These are phyloP conservation scores for Suillus weaverae DNA, from an alignment of 768 basidiomycete genomes.

Conservation along the genomic window DNA sequence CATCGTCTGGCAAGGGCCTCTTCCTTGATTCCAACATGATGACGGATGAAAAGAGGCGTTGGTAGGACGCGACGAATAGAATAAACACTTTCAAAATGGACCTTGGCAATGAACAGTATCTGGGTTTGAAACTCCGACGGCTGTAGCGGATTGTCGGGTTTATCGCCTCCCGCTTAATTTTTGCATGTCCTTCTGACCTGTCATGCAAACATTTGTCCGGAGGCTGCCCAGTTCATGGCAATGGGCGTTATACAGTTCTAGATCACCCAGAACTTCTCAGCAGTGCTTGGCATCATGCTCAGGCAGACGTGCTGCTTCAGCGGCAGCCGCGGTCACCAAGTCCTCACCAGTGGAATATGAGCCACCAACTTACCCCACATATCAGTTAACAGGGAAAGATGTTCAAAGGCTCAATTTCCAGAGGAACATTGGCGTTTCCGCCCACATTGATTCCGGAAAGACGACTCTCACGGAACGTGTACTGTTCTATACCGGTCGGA, in stretches of 20 bases:
- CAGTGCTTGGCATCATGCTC: conserved; percentile 3
- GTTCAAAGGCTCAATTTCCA: conserved; percentile 65
- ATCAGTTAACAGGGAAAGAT: conserved; percentile 66
- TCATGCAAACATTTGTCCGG: conserved; percentile 30
- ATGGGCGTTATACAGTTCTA: conserved; percentile 20
- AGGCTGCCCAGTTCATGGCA: conserved; percentile 28
- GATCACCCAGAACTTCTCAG: conserved; percentile 1
- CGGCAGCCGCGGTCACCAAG: conserved; percentile 41
- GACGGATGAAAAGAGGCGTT: conserved; percentile 17
- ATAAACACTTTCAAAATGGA: conserved; percentile 16
- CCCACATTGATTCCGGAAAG: conserved; percentile 96
- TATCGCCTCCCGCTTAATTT: not conserved
- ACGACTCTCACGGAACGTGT: conserved; percentile 97
- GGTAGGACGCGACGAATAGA: conserved; percentile 8
- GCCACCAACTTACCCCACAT: conserved; percentile 34
- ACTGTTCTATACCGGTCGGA: conserved; percentile 93
- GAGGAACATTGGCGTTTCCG: conserved; percentile 94
- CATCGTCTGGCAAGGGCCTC: conserved; percentile 54
- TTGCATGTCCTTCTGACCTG: conserved; percentile 6
- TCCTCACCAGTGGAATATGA: not conserved
- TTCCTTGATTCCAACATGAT: conserved; percentile 58
- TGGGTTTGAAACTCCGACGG: conserved; percentile 31
- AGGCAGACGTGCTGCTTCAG: conserved; percentile 42
- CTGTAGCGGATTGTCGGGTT: not conserved
- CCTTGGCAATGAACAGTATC: conserved; percentile 6